These are phyloP conservation scores for Clitopilus passeckerianus DNA, from an alignment of 768 basidiomycete genomes.

Conservation along the genomic window DNA sequence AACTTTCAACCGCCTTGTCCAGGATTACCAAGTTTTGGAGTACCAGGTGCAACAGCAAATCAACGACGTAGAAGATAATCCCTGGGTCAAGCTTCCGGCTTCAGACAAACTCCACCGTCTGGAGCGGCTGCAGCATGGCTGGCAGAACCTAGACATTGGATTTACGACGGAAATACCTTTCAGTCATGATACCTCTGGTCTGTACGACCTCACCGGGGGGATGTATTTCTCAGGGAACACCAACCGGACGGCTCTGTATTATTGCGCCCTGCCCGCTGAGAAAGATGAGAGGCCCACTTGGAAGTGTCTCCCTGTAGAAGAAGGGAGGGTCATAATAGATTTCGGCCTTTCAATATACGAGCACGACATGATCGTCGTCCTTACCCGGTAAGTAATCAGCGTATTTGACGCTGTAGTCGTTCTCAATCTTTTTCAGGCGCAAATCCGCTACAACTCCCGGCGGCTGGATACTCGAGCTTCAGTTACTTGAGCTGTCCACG, in stretches of 20 bases:
- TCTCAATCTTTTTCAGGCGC: not conserved
- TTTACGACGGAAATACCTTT: slow-evolving; percentile 4
- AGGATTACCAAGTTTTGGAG: slow-evolving; percentile 2
- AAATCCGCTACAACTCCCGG: not conserved
- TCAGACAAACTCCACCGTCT: slow-evolving; percentile 6
- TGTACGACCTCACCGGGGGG: slow-evolving; percentile 39
- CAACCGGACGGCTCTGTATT: slow-evolving; percentile 22
- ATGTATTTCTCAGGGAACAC: slow-evolving; percentile 32
- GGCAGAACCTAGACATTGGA: slow-evolving; percentile 5
- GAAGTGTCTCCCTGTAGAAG: slow-evolving; percentile 7
- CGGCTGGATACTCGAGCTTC: slow-evolving; percentile 10
- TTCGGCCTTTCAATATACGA: slow-evolving; percentile 37
- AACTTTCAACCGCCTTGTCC: not conserved
- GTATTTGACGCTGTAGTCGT: not conserved
- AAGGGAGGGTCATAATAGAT: slow-evolving; percentile 30
- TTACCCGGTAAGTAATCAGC: slow-evolving; percentile 29
- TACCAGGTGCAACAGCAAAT: slow-evolving; percentile 6
- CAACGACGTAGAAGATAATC: slow-evolving; percentile 8
- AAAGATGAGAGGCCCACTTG: slow-evolving; percentile 20
- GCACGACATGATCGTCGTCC: slow-evolving; percentile 37
- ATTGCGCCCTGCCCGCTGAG: slow-evolving; percentile 24
- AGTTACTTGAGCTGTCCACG: slow-evolving; percentile 29
- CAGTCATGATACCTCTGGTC: slow-evolving; percentile 17
- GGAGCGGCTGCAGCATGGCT: slow-evolving; percentile 4
- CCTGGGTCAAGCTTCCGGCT: not conserved